phyloP scores from a whole-genome alignment of 2,329 filamentous ascomycete species.

The Cytospora paraplurivora region DNA sequence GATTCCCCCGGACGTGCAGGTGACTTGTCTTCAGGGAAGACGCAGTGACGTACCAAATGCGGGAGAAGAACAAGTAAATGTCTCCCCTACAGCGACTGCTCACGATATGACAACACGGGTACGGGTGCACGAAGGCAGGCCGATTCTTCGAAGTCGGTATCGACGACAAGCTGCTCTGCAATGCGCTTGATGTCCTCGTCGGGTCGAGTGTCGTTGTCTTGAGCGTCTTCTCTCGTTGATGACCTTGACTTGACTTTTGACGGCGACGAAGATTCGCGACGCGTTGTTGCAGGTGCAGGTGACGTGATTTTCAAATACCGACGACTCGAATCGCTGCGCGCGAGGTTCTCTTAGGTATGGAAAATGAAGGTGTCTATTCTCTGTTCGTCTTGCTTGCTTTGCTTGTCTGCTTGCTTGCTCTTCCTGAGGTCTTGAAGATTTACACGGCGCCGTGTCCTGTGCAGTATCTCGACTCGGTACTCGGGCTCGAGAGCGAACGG shows the following conservation, averaged over 20 bases:
- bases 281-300: conserved; percentile 20
- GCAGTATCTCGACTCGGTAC: conserved; percentile 32
- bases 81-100: conserved; percentile 70
- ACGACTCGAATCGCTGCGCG: conserved; percentile 30
- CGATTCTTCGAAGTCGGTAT: conserved; percentile 35
- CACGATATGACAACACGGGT: conserved; percentile 30
- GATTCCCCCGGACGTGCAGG: conserved; percentile 31
- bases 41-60: conserved; percentile 62
- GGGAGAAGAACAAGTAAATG: conserved; percentile 99
- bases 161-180: conserved; percentile 29
- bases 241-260: conserved; percentile 16
- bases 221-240: conserved; percentile 1
- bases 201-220: conserved; percentile 14
- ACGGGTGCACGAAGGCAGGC: conserved; percentile 26
- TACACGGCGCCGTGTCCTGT: conserved; percentile 41
- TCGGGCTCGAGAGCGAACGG: conserved; percentile 30
- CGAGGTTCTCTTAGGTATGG: conserved; percentile 27
- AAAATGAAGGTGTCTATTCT: conserved; percentile 31
- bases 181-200: conserved; percentile 30
- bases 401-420: conserved; percentile 35
- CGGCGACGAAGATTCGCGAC: conserved; percentile 29
- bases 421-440: conserved; percentile 13
- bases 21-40: conserved; percentile 32
- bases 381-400: conserved; percentile 36
- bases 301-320: conserved; percentile 24